Conservation (phyloP, 257 asterid genomes). For the Vinca minor region DNA sequence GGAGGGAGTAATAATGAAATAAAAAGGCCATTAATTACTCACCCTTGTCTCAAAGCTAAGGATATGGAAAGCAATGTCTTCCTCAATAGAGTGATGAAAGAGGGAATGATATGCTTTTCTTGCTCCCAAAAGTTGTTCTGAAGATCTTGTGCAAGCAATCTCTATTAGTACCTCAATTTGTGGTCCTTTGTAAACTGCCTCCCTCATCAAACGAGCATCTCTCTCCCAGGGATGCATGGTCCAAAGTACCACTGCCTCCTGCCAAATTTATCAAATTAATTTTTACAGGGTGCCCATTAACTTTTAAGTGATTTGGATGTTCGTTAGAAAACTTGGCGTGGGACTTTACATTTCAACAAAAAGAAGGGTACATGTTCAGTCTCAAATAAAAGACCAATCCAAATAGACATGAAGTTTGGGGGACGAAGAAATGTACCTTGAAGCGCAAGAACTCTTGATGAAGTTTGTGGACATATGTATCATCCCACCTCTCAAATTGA, state of each 20-base stretch:
- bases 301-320: too few relatives aligned
- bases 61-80: conserved; percentile 56
- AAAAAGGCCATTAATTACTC: background rate
- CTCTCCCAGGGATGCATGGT: conserved; percentile 96
- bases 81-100: conserved; percentile 65
- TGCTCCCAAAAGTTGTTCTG: conserved; percentile 72
- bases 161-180: conserved; percentile 42
- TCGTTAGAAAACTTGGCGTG: too few relatives aligned
- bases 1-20: background rate
- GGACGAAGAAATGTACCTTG: background rate
- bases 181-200: conserved; percentile 40
- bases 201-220: conserved; percentile 62
- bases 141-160: conserved; percentile 59
- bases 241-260: conserved; percentile 77
- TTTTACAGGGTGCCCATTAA: too few relatives aligned
- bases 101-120: conserved; percentile 82
- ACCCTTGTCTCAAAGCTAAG: conserved; percentile 45
- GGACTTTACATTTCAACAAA: too few relatives aligned
- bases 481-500: conserved; percentile 66
- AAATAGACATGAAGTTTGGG: background rate
- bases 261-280: background rate
- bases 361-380: too few relatives aligned
- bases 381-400: too few relatives aligned
- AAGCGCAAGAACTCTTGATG: conserved; percentile 72
- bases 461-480: conserved; percentile 53